Evolutionary conservation across 1,284 basidiomycete genomes (phyloP).

Genomic region (Fomitopsis palustris): DNA sequence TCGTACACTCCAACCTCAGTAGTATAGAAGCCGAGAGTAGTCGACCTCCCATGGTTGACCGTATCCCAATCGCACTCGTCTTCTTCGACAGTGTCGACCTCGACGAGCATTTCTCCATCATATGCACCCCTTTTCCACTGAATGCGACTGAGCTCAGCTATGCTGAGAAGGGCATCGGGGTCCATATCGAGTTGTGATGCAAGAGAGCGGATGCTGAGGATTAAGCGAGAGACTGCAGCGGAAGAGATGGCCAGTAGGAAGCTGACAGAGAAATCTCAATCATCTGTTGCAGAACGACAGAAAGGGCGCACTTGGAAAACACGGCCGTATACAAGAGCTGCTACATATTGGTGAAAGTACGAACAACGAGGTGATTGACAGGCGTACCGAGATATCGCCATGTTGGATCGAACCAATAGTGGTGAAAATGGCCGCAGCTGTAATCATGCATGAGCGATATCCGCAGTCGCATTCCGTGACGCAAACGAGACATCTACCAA

Average conservation of each 20-base stretch:
- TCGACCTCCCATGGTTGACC: neutral
- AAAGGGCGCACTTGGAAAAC: neutral
- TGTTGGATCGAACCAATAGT: constrained; percentile 14
- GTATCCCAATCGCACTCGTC: neutral
- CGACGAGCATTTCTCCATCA: constrained; percentile 40
- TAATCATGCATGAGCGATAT: no score
- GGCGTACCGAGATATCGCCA: constrained; percentile 11
- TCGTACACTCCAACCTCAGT: neutral
- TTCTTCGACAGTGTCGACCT: constrained; percentile 13
- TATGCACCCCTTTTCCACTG: constrained; percentile 33
- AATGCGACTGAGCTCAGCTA: constrained; percentile 21
- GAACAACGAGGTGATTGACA: no score
- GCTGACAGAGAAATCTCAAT: neutral
- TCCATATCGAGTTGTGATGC: constrained; percentile 17
- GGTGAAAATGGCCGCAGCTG: constrained; percentile 12
- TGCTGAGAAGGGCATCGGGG: constrained; percentile 19
- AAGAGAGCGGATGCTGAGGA: constrained; percentile 22
- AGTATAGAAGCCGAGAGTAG: neutral
- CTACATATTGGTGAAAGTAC: neutral
- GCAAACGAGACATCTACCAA: neutral
- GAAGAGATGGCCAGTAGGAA: constrained; percentile 13
- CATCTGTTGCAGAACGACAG: neutral
- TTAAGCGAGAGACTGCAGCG: constrained; percentile 20
- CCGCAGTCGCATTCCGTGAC: no score
- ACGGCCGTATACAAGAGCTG: neutral